These are phyloP conservation scores for Suillus occidentalis DNA, from an alignment of 768 basidiomycete species.

Conservation along the genomic window DNA sequence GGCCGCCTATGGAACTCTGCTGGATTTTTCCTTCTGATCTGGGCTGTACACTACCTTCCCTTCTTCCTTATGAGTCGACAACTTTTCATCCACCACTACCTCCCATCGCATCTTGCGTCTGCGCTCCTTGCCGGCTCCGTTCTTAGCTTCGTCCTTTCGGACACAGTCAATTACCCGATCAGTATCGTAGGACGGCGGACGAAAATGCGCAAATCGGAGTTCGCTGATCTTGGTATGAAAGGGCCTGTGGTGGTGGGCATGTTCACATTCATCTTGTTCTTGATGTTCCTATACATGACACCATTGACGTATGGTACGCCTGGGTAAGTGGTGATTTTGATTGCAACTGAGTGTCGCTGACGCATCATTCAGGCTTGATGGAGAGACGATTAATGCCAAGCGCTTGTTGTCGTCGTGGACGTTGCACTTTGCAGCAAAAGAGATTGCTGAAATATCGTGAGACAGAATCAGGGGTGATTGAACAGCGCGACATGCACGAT, in stretches of 20 bases:
- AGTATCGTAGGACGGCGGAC: constrained; percentile 74
- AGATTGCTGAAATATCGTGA: constrained; percentile 40
- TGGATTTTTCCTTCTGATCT: constrained; percentile 92
- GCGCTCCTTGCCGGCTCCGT: constrained; percentile 91
- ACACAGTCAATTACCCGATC: constrained; percentile 89
- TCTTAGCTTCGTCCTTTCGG: constrained; percentile 85
- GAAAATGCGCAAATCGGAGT: constrained; percentile 48
- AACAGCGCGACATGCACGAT: neutral
- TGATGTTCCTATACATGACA: constrained; percentile 71
- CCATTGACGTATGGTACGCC: constrained; percentile 97
- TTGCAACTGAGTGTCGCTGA: constrained; percentile 19
- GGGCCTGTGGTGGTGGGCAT: constrained; percentile 64
- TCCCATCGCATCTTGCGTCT: constrained; percentile 93
- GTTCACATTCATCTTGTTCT: constrained; percentile 60
- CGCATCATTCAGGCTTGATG: constrained; percentile 60
- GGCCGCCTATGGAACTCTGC: constrained; percentile 95
- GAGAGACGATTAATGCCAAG: constrained; percentile 81
- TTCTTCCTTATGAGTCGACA: constrained; percentile 99
- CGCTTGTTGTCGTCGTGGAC: constrained; percentile 90
- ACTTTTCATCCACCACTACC: constrained; percentile 96
- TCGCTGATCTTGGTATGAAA: constrained; percentile 75
- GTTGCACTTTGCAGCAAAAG: constrained; percentile 85
- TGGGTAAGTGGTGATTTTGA: constrained; percentile 57
- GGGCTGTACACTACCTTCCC: constrained; percentile 94
- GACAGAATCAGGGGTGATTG: neutral